Base-by-base conservation (phyloP, 2,329 filamentous ascomycete genomes). In the Tolypocladium inflatum region DNA sequence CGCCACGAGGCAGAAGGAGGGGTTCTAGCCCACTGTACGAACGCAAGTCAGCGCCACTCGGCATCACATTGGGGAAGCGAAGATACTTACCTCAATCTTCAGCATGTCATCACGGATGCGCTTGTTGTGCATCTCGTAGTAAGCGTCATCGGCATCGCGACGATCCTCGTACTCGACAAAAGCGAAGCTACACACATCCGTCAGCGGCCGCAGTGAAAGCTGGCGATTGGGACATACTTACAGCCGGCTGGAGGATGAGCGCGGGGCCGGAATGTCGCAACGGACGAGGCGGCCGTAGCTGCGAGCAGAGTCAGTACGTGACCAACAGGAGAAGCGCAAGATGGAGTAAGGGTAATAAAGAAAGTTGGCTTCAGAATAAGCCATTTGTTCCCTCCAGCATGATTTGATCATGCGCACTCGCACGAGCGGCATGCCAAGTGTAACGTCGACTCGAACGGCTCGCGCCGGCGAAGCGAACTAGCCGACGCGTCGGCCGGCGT, bases 41-140 rank as follows among this genome's bases (percentile, higher is more conserved):
- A 30, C 17, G 11, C 17, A 26, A 6, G 57, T 63, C 42, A 64
- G 60, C 39, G 55, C 19, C 48, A 21, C 19, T 35, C 48, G 4
- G 13, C 30, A n/a, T 21, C 45, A 10, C 15, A 17, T 8, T 6
- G 1, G 26, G 19, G 30, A 21, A 10, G 8, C 19, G 13, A 11
- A 6, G 43, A 10, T 21, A 66, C 83, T 65, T 77, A 96, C 94
- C 84, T 99, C 94, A 65, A 99, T 97, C 80, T 99, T 99, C 78
- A 99, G 74, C 60, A 96, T 79, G 69, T 99, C 94, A 71, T 99
- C 94, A 62, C 93, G 88, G 54, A 99, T 91, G 65, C 93, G 91
- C 85, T 97, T 97, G 81, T 97, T 97, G 73, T 99, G 94, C 94
- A 99, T 99, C 79, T 99, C 94, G 74, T 99, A 91, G 73, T 99